Evolutionary conservation across 169 alveolate species (phyloP).

Genomic region (Eimeria praecox): DNA sequence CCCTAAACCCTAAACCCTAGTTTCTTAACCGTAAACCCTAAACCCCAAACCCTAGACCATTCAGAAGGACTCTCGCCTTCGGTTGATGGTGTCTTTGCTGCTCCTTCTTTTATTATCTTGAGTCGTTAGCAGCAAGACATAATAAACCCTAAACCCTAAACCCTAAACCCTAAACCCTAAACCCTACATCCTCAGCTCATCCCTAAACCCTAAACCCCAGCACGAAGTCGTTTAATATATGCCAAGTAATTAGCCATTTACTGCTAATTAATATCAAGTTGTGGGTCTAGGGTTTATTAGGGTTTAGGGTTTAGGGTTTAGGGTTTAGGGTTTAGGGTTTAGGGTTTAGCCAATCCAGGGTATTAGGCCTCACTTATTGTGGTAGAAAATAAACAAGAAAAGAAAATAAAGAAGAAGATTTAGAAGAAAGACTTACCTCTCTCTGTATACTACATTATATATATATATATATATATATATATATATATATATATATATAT

Average conservation of each 20-base stretch:
- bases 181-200: background rate
- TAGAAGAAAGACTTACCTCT: no score
- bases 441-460: no score
- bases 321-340: slow-evolving; percentile 47
- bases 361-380: no score
- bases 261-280: no score
- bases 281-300: background rate
- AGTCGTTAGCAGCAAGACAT: no score
- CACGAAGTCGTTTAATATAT: background rate
- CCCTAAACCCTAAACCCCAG: slow-evolving; percentile 42
- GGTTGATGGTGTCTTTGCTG: background rate
- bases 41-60: no score
- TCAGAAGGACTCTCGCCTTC: background rate
- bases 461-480: no score
- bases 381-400: no score
- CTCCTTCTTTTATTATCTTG: background rate
- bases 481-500: no score
- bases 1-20: slow-evolving; percentile 30
- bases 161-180: slow-evolving; percentile 3
- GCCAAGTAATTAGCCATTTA: no score
- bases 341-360: background rate
- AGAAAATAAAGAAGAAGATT: no score
- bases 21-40: slow-evolving; percentile 20
- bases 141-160: no score
- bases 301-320: background rate